Base-by-base conservation (phyloP, 2,329 filamentous ascomycete genomes). In the Cyphellophora europaea region DNA sequence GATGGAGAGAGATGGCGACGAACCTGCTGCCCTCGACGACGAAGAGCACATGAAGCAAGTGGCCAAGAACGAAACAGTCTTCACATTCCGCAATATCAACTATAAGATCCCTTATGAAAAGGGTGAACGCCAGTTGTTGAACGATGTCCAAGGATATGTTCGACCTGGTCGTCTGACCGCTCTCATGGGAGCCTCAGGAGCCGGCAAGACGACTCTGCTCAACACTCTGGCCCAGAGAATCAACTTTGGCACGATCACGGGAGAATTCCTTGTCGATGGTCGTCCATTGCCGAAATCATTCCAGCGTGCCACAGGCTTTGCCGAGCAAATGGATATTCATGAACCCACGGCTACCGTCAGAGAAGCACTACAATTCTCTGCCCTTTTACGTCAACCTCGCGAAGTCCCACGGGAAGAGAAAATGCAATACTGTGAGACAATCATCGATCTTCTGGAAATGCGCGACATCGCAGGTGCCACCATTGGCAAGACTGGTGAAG, bases 121-220 rank as follows among this genome's bases (percentile, higher is more conserved):
- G 25, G 61, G 63, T 11, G 52, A 65, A 44, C 54, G 57, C 29
- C 56, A 60, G 3, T 54, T 81, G 4, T 56, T 82, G 8, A 66
- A 76, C 40, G 65, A 78, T 38, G 71, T 82, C 4, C 67, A 75
- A 45, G 87, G 79, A 2, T 89, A 79, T 47, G 82, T 87, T 33
- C 77, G 79, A 42, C 83, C 83, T 2, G 83, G 84, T 21, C 74
- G 80, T 48, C 67, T 89, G 6, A 88, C 82, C 3, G 82, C 83
- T 2, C 64, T 91, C 2, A 87, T 91, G 81, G 84, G 84, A 25
- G 61, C 61, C 10, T 50, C 44, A 38, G 53, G 54, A 25, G 54
- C 54, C n/a, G 66, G 65, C 4, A 68, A 68, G 54, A 67, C 65
- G 0, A 68, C 65, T 0, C 50, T 68, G 3, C 53, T 68, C 5